These are phyloP conservation scores for Apiospora koreana DNA, from an alignment of 2,329 filamentous ascomycete genomes.

Conservation along the genomic window DNA sequence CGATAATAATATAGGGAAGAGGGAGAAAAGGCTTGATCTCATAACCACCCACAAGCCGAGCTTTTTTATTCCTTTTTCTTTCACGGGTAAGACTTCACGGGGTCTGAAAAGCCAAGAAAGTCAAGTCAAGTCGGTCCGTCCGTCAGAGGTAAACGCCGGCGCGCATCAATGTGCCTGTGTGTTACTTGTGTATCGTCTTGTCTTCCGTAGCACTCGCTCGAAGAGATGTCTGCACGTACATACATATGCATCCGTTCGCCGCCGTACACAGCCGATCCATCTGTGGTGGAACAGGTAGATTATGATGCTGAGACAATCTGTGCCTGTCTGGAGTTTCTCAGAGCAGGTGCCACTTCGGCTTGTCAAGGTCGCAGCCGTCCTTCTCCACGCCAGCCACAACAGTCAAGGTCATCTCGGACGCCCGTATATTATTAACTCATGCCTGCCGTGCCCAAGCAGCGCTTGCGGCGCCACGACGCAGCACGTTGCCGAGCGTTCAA, in stretches of 20 bases:
- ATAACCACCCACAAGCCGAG: not conserved
- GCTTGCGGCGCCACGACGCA: slow-evolving; percentile 7
- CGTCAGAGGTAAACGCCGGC: not conserved
- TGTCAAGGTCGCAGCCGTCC: slow-evolving; percentile 12
- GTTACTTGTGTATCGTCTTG: not conserved
- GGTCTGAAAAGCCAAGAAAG: not conserved
- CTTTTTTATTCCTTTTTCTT: not conserved
- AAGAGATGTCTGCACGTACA: slow-evolving; percentile 8
- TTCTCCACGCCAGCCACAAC: slow-evolving; percentile 9
- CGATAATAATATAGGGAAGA: not conserved
- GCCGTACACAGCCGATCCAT: slow-evolving; percentile 12
- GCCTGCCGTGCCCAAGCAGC: not conserved
- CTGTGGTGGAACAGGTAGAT: slow-evolving; percentile 11
- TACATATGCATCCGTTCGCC: slow-evolving; percentile 8
- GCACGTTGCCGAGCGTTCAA: not conserved
- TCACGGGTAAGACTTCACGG: not conserved
- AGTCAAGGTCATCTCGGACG: not conserved
- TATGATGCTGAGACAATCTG: slow-evolving; percentile 14
- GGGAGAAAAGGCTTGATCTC: not conserved
- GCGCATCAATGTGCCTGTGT: not conserved
- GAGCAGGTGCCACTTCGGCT: slow-evolving; percentile 11
- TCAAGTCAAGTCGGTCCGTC: not conserved
- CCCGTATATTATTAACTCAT: slow-evolving; percentile 1
- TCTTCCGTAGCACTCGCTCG: slow-evolving; percentile 3
- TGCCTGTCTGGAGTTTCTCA: slow-evolving; percentile 11